Evolutionary conservation across 2,329 filamentous ascomycete species (phyloP).

Genomic region (Neonectria ditissima): DNA sequence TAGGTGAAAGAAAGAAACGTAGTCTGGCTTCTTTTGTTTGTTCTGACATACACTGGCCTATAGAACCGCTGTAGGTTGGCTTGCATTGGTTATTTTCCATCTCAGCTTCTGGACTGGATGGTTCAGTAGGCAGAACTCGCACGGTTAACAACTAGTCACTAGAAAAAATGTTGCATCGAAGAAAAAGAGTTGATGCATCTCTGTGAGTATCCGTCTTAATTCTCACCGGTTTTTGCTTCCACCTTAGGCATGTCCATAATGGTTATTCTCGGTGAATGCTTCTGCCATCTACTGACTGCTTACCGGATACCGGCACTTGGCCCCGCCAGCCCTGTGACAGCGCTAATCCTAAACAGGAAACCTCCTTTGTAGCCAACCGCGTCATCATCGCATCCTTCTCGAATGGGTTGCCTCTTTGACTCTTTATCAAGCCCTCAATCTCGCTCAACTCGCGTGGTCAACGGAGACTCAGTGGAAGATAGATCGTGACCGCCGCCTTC

Average conservation of each 20-base stretch:
- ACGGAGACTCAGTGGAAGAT: background rate
- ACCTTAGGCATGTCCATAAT: background rate
- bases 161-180: background rate
- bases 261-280: background rate
- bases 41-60: background rate
- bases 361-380: conserved; percentile 19
- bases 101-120: background rate
- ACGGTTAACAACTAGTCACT: background rate
- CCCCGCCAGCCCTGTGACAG: conserved; percentile 29
- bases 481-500: background rate
- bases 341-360: conserved; percentile 35
- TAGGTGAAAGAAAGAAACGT: background rate
- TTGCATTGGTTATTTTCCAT: background rate
- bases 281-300: background rate
- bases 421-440: conserved; percentile 23
- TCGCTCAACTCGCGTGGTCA: conserved; percentile 6
- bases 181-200: too few species aligned
- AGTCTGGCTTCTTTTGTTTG: background rate
- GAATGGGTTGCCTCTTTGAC: conserved; percentile 46
- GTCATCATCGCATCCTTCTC: conserved; percentile 31
- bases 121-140: background rate
- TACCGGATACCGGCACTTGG: conserved; percentile 19
- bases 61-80: background rate
- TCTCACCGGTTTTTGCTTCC: background rate
- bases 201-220: too few species aligned